Conservation (phyloP, 1,284 basidiomycete species). For the Puccinia novopanici region DNA sequence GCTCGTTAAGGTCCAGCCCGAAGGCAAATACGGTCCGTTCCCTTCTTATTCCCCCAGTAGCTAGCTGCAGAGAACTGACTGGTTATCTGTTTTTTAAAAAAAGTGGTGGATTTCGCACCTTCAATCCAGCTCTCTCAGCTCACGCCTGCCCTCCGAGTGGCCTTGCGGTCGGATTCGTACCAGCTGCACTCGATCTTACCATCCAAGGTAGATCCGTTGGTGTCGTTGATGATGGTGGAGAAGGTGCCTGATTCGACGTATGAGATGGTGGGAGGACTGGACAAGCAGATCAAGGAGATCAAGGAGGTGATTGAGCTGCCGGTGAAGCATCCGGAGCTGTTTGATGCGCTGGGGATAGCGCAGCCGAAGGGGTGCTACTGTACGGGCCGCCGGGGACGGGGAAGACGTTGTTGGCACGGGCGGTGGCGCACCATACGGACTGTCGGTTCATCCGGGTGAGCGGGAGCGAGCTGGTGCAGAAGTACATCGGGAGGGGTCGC, state of each 20-base stretch:
- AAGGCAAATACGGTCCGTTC: conserved; percentile 88
- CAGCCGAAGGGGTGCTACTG: conserved; percentile 90
- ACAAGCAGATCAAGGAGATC: conserved; percentile 98
- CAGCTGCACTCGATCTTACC: conserved; percentile 82
- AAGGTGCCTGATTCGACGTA: conserved; percentile 99
- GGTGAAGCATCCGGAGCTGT: conserved; percentile 96
- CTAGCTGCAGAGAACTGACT: neutral
- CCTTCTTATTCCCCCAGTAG: neutral
- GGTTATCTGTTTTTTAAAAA: neutral
- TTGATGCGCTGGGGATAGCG: conserved; percentile 92
- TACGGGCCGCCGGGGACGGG: conserved; percentile 98
- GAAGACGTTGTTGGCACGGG: conserved; percentile 94
- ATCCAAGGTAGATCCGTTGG: conserved; percentile 75
- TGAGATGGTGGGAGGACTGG: conserved; percentile 98
- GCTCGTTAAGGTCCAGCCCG: conserved; percentile 95
- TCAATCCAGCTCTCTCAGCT: conserved; percentile 81
- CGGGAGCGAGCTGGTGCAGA: conserved; percentile 93
- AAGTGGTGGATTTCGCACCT: conserved; percentile 89
- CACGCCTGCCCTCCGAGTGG: conserved; percentile 85
- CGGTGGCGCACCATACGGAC: conserved; percentile 96
- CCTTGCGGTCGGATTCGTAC: conserved; percentile 93
- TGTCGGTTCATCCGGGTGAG: conserved; percentile 97
- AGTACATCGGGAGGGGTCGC: conserved; percentile 97
- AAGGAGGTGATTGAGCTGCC: conserved; percentile 99
- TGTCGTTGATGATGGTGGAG: conserved; percentile 99